These are phyloP conservation scores for Umbelopsis ramanniana DNA, from an alignment of 192 early-diverging fungal species.

Conservation along the genomic window DNA sequence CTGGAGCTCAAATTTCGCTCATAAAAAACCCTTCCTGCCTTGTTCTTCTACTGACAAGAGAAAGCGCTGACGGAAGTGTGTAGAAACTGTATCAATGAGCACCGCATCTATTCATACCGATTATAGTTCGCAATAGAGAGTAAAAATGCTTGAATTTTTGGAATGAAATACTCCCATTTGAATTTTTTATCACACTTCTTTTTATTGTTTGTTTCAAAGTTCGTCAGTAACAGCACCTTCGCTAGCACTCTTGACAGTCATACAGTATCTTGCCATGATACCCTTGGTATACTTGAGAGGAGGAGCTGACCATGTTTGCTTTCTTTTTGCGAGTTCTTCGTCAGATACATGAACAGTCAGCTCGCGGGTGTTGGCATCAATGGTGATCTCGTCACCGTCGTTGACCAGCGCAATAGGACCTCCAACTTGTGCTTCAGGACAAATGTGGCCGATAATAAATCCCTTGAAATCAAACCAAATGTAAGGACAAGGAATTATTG, in stretches of 20 bases:
- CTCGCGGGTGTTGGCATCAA: slow-evolving; percentile 80
- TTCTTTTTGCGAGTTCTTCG: slow-evolving; percentile 72
- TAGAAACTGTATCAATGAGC: too few relatives aligned
- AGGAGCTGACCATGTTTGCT: slow-evolving; percentile 75
- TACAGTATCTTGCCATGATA: slow-evolving; percentile 90
- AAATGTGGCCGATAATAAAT: slow-evolving; percentile 98
- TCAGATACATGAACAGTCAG: slow-evolving; percentile 82
- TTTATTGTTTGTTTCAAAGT: slow-evolving; percentile 5
- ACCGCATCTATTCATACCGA: too few relatives aligned
- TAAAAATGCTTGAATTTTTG: too few relatives aligned
- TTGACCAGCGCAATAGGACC: slow-evolving; percentile 92
- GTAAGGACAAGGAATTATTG: not conserved
- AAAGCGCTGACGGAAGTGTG: too few relatives aligned
- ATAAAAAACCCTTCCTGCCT: too few relatives aligned
- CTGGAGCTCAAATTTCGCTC: too few relatives aligned
- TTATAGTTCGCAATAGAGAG: too few relatives aligned
- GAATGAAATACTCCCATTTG: not conserved
- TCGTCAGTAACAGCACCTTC: slow-evolving; percentile 87
- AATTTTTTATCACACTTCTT: not conserved
- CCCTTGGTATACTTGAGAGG: slow-evolving; percentile 84
- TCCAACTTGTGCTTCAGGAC: slow-evolving; percentile 96
- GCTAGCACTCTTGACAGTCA: slow-evolving; percentile 76
- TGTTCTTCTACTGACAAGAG: too few relatives aligned
- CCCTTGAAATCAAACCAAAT: slow-evolving; percentile 53
- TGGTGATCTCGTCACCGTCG: slow-evolving; percentile 88